Conservation (phyloP, 176 grass and related monocot species). For the Juncus inflexus region DNA sequence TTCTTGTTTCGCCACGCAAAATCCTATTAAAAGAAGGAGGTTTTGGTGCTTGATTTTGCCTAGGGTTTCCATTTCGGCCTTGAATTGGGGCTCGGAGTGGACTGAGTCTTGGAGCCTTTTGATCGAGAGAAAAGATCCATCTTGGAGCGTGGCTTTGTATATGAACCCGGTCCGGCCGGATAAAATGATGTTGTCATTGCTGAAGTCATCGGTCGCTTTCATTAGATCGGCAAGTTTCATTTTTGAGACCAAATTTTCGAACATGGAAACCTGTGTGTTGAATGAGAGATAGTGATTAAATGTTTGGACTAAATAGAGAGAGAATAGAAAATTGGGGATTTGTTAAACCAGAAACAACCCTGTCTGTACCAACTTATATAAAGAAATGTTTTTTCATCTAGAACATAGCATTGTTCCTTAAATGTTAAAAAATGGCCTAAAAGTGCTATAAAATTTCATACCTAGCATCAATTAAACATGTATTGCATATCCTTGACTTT, state of each 20-base stretch:
- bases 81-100: slow-evolving; percentile 83
- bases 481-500: too few relatives aligned
- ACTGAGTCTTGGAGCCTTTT: slow-evolving; percentile 83
- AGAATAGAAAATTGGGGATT: background rate
- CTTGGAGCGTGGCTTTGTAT: slow-evolving; percentile 77
- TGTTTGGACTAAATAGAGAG: background rate
- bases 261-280: slow-evolving; percentile 72
- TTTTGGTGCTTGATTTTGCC: slow-evolving; percentile 73
- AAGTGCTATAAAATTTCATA: too few relatives aligned
- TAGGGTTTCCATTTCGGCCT: slow-evolving; percentile 79
- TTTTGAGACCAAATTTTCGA: slow-evolving; percentile 81
- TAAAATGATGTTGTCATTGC: slow-evolving; percentile 66
- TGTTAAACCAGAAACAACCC: background rate
- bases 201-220: slow-evolving; percentile 80
- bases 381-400: too few relatives aligned
- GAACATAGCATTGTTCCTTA: too few relatives aligned
- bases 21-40: slow-evolving; percentile 77
- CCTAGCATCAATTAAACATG: too few relatives aligned
- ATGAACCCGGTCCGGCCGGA: slow-evolving; percentile 69
- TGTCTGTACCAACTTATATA: too few relatives aligned
- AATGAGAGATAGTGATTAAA: background rate
- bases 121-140: slow-evolving; percentile 67
- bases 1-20: slow-evolving; percentile 73
- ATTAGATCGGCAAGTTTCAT: slow-evolving; percentile 90
- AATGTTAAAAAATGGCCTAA: too few relatives aligned